Percentiles rank a stretch among this genome's conserved stretches.
Conservation (phyloP, 768 basidiomycete genomes). For the Phlegmacium glaucopus region DNA sequence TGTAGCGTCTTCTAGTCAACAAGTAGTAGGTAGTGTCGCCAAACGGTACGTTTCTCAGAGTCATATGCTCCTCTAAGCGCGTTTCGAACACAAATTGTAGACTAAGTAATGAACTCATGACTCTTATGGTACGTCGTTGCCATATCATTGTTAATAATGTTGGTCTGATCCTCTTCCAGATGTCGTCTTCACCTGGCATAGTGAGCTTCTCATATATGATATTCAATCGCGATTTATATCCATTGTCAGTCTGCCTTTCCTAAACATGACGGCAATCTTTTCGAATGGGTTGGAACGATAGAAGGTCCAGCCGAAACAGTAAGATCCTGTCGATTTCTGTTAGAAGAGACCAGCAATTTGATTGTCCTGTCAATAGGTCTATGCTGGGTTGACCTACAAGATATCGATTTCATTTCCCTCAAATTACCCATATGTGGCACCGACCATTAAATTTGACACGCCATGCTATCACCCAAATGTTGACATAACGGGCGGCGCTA, state of each 20-base stretch:
- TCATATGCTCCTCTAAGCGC: constrained; percentile 7
- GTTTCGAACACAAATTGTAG: constrained; percentile 30
- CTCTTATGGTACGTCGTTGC: constrained; percentile 64
- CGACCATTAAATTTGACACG: constrained; percentile 82
- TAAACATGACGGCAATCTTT: constrained; percentile 80
- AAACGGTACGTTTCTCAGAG: constrained; percentile 63
- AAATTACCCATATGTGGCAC: constrained; percentile 86
- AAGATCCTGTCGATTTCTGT: constrained; percentile 23
- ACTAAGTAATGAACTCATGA: constrained; percentile 83
- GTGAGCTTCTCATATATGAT: constrained; percentile 40
- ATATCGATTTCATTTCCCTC: constrained; percentile 83
- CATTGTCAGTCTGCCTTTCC: constrained; percentile 80
- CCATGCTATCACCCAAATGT: constrained; percentile 93
- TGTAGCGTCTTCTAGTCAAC: constrained; percentile 47
- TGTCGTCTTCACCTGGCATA: constrained; percentile 87
- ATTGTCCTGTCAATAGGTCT: constrained; percentile 45
- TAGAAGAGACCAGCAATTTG: no score
- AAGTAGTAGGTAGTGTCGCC: constrained; percentile 73
- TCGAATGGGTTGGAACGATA: constrained; percentile 89
- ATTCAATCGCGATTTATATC: constrained; percentile 6
- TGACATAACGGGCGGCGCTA: constrained; percentile 70
- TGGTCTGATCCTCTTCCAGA: constrained; percentile 41
- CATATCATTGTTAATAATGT: background rate
- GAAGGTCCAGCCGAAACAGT: constrained; percentile 79
- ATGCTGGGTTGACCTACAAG: constrained; percentile 76